Evolutionary conservation across 495 filamentous ascomycete species (phyloP), one percentile per base, ranked within the genome.

Genomic region (Viridothelium virens): DNA sequence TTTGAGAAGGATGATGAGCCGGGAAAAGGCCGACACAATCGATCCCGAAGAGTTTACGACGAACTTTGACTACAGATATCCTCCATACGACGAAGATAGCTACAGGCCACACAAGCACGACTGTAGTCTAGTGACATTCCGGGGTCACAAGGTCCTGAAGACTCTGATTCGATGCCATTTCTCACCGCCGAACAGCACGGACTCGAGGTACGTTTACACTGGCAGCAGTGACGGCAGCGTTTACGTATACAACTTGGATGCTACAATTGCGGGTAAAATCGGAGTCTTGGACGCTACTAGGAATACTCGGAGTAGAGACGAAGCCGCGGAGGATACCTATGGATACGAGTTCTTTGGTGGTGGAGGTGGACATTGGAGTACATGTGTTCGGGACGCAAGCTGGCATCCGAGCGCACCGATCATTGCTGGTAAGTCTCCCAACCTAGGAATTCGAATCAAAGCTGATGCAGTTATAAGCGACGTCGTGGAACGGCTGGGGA

Each of bases 161-260:
- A 98, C 94, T 1, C 76, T 98, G 63, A 97, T 97, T 65, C 82
- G 94, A 41, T 98, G 94, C 71, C 94, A 97, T 74, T 98, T 98
- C 79, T 94, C 91, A 61, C 94, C 94, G 7, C 88, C 91, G 0
- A 85, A 81, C 12, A 94, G 90, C 76, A 93, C 92, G 16, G 87
- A 96, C 72, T 92, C 90, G 18, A 84, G 91, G 71, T 98, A 97
- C 73, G 90, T 98, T 25, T 98, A 96, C 75, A 87, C 86, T 25
- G 94, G 94, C 2, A 92, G 89, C 70, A 84, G 89, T 63, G 91
- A 97, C 71, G 94, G 94, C 47, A 86, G 85, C 61, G 89, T 96
- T 1, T 92, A 91, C 66, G 84, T 98, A 61, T 98, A 90, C 80
- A 98, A 98, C 68, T 77, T 97, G 76, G 94, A 98, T 73, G 92